Conservation (phyloP, 179 eudicot species). For the Beta lomatogona region DNA sequence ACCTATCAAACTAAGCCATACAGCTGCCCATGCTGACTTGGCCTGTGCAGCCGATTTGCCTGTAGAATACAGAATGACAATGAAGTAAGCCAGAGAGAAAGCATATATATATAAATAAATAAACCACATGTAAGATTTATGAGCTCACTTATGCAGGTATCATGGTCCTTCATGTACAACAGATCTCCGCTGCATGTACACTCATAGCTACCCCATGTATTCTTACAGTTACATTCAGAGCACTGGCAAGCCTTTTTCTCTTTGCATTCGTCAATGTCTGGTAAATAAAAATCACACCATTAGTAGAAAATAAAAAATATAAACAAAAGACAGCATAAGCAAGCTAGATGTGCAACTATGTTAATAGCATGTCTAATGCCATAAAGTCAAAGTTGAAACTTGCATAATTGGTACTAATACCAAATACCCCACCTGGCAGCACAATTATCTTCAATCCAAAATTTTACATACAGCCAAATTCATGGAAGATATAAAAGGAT, state of each 20-base stretch:
- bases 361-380: neutral
- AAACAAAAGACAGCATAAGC: neutral
- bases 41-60: conserved; percentile 68
- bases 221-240: conserved; percentile 91
- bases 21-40: conserved; percentile 74
- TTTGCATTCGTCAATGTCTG: conserved; percentile 93
- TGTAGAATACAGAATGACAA: conserved; percentile 33
- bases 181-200: conserved; percentile 81
- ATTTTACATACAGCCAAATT: too few relatives aligned
- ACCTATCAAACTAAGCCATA: conserved; percentile 75
- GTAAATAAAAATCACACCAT: conserved; percentile 1
- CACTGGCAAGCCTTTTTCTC: conserved; percentile 94
- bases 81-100: neutral
- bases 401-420: too few relatives aligned
- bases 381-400: neutral
- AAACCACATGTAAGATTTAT: neutral
- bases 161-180: conserved; percentile 90
- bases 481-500: neutral
- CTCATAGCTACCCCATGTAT: conserved; percentile 97
- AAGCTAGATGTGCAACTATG: conserved; percentile 12
- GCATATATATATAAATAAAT: too few relatives aligned
- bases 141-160: conserved; percentile 90
- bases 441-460: neutral
- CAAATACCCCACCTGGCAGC: neutral
- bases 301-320: neutral